Conservation (phyloP, 2,329 filamentous ascomycete species). For the Tolypocladium sp. region DNA sequence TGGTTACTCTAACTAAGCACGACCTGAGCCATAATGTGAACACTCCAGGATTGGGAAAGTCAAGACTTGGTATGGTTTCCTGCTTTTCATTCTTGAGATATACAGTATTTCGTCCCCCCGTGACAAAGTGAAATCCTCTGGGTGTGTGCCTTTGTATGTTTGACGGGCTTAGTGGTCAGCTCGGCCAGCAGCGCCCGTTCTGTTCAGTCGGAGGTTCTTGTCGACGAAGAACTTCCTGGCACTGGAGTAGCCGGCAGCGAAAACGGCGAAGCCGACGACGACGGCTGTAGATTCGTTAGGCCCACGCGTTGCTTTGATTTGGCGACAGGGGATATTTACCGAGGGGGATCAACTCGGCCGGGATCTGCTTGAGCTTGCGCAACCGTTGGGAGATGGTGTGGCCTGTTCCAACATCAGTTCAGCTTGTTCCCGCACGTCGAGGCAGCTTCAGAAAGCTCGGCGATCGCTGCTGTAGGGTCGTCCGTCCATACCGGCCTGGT, state of each 20-base stretch:
- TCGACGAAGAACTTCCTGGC: constrained; percentile 75
- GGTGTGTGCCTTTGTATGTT: constrained; percentile 1
- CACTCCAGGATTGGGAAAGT: neutral
- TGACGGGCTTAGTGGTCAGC: constrained; percentile 21
- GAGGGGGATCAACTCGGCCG: constrained; percentile 88
- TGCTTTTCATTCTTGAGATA: constrained; percentile 8
- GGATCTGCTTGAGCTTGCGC: constrained; percentile 80
- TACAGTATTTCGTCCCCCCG: constrained; percentile 7
- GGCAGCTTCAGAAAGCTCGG: neutral
- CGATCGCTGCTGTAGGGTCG: neutral
- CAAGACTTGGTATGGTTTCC: neutral
- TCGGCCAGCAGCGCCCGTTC: constrained; percentile 46
- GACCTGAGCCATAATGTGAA: neutral
- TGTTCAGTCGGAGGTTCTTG: constrained; percentile 82
- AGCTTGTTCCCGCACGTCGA: neutral
- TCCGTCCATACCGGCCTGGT: constrained; percentile 51
- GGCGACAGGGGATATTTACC: constrained; percentile 43
- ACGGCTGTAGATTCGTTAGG: constrained; percentile 45
- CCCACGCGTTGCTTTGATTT: neutral
- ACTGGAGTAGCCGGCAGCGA: constrained; percentile 75
- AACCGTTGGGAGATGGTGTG: constrained; percentile 96
- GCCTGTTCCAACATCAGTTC: constrained; percentile 41
- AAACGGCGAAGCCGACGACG: constrained; percentile 77
- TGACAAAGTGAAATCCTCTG: constrained; percentile 4
- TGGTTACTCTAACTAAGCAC: constrained; percentile 6